A percentile compares a stretch with the other conserved stretches of the same genome.
Evolutionary conservation across 2,329 filamentous ascomycete species (phyloP).

Genomic region (Fusarium staphyleae): DNA sequence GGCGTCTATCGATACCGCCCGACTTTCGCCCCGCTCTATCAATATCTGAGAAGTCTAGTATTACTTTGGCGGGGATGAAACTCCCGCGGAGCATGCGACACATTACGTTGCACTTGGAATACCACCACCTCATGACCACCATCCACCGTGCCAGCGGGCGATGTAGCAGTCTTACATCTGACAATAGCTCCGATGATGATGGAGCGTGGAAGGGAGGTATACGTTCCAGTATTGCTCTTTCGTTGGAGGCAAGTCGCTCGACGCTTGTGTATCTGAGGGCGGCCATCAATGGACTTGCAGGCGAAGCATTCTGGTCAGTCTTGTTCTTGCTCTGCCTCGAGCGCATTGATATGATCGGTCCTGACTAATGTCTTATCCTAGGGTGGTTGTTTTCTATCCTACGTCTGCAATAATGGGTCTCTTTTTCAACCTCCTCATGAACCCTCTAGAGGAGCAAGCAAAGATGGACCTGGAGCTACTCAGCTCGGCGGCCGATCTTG

Average conservation of each 20-base stretch:
- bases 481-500: slow-evolving; percentile 50
- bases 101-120: slow-evolving; percentile 60
- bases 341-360: too few species aligned
- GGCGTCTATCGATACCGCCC: slow-evolving; percentile 57
- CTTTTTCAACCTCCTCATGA: slow-evolving; percentile 61
- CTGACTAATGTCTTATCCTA: slow-evolving; percentile 30
- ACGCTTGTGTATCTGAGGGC: slow-evolving; percentile 57
- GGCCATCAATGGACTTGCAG: slow-evolving; percentile 51
- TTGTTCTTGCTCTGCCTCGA: background rate
- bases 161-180: slow-evolving; percentile 43
- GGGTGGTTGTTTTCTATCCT: slow-evolving; percentile 64
- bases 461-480: slow-evolving; percentile 56
- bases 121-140: slow-evolving; percentile 61
- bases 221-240: slow-evolving; percentile 59
- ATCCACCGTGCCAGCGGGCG: slow-evolving; percentile 63
- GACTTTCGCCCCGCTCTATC: slow-evolving; percentile 57
- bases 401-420: slow-evolving; percentile 61
- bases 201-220: slow-evolving; percentile 52
- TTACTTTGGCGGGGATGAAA: slow-evolving; percentile 38
- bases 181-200: slow-evolving; percentile 23
- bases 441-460: slow-evolving; percentile 54
- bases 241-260: slow-evolving; percentile 63
- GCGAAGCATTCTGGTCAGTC: slow-evolving; percentile 59
- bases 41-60: slow-evolving; percentile 39
- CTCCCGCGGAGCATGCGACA: slow-evolving; percentile 53